Evolutionary conservation across 2,329 filamentous ascomycete species (phyloP), one percentile per base, ranked within the genome.

Genomic region (Fusarium sp.): DNA sequence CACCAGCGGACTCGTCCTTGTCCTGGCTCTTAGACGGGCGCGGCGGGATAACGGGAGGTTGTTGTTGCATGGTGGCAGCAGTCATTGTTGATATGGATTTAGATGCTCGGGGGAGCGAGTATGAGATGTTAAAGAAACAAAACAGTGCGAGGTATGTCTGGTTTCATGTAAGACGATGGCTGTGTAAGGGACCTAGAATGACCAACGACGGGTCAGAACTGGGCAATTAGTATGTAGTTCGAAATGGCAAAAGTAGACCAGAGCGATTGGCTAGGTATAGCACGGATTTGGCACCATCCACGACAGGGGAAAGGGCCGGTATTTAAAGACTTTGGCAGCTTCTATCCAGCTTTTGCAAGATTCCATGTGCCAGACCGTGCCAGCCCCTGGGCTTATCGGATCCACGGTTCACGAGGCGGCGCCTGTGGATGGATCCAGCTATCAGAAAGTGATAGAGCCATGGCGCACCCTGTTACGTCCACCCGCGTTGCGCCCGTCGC

Each of bases 41-140:
- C 72, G 87, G 87, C 48, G 88, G 88, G 60, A 90, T 81, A 56
- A 75, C 75, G n/a, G 88, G 88, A 55, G 81, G 81, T 77, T 79
- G 73, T 77, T 79, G 73, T 71, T 84, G 83, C 80, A 84, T 83
- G 52, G 83, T 80, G 65, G 85, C 78, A 72, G 85, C 78, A 71
- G 86, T 84, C 84, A 87, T 88, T 68, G 62, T 76, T 40, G 62
- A 53, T 48, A 49, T 48, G n/a, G 22, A 42, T 63, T 48, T 34
- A 56, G 51, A 61, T 60, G 69, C 68, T 69, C 66, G 54, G 42
- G 39, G 48, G 71, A 73, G 70, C 66, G 54, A 49, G 49, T 51
- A 53, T 36, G 48, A 58, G 36, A 53, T 50, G 52, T 39, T 39
- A 50, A 40, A 42, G 48, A 67, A 63, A 52, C 57, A 71, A 59